Percentiles rank a stretch among this genome's conserved stretches.
Evolutionary conservation across 805 yeast genomes (phyloP).

Genomic region (Wickerhamiella azymoides): DNA sequence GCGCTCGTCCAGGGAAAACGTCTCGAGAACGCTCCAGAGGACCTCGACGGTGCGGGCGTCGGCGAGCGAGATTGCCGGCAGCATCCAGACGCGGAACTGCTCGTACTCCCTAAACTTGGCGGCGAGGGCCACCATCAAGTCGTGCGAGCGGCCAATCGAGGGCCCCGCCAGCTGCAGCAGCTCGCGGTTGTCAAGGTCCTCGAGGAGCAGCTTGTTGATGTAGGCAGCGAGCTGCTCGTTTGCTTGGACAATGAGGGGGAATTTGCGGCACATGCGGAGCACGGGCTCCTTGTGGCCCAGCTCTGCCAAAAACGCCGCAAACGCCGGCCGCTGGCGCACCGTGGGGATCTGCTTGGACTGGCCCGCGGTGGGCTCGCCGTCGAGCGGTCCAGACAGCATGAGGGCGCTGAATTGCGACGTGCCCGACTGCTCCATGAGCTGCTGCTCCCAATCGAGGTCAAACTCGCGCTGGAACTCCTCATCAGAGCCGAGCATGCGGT

Average conservation of each 20-base stretch:
- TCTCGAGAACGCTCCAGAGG: not conserved
- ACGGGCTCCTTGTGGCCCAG: not conserved
- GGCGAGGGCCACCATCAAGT: not conserved
- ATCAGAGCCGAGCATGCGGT: slow-evolving; percentile 1
- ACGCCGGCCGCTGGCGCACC: not conserved
- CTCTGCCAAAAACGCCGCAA: not conserved
- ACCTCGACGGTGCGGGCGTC: not conserved
- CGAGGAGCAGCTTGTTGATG: not conserved
- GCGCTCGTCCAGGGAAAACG: slow-evolving; percentile 2
- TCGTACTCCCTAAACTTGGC: not conserved
- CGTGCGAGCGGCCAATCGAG: not conserved
- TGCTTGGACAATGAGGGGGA: slow-evolving; percentile 6
- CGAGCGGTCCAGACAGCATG: not conserved
- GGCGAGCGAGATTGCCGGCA: slow-evolving; percentile 4
- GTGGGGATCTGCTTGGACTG: not conserved
- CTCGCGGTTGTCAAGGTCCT: not conserved
- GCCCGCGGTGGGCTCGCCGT: not conserved
- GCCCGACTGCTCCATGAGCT: not conserved
- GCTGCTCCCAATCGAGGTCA: not conserved
- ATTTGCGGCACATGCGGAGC: not conserved
- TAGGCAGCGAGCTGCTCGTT: not conserved
- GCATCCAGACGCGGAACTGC: not conserved
- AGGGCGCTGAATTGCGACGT: slow-evolving; percentile 2
- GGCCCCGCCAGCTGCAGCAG: slow-evolving; percentile 1
- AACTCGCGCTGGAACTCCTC: not conserved